Conservation (phyloP, 1,284 basidiomycete species). For the Papiliotrema fonsecae region DNA sequence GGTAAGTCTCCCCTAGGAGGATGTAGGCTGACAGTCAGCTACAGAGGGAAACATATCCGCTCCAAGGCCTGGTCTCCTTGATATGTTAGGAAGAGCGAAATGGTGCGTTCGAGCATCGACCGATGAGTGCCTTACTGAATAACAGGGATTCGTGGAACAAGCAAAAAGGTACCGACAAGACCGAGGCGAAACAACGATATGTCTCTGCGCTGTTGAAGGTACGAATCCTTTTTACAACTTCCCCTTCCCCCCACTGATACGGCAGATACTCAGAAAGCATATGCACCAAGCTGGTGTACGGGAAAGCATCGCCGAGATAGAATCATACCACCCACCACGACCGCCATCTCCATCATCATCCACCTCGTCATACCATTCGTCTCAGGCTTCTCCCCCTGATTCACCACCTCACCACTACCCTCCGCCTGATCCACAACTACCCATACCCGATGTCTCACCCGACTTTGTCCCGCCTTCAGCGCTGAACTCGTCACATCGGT, state of each 20-base stretch:
- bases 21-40: constrained; percentile 14
- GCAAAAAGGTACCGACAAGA: constrained; percentile 70
- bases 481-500: constrained; percentile 33
- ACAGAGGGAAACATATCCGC: constrained; percentile 41
- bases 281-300: constrained; percentile 73
- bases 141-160: constrained; percentile 93
- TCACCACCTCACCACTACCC: constrained; percentile 16
- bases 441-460: constrained; percentile 41
- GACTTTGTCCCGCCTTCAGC: constrained; percentile 39
- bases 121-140: constrained; percentile 18
- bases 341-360: constrained; percentile 37
- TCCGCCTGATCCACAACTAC: constrained; percentile 38
- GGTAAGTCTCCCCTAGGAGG: constrained; percentile 50
- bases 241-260: not conserved
- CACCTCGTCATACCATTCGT: constrained; percentile 40
- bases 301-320: constrained; percentile 74
- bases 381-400: constrained; percentile 31
- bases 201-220: constrained; percentile 83
- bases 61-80: constrained; percentile 40
- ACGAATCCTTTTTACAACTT: constrained; percentile 16
- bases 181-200: constrained; percentile 84
- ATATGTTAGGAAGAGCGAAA: constrained; percentile 90
- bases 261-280: constrained; percentile 72
- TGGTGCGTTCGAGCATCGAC: constrained; percentile 56
- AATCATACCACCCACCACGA: constrained; percentile 54